Evolutionary conservation across 257 asterid species (phyloP), one percentile per base, ranked within the genome.

Genomic region (Thymus mandschuricus): DNA sequence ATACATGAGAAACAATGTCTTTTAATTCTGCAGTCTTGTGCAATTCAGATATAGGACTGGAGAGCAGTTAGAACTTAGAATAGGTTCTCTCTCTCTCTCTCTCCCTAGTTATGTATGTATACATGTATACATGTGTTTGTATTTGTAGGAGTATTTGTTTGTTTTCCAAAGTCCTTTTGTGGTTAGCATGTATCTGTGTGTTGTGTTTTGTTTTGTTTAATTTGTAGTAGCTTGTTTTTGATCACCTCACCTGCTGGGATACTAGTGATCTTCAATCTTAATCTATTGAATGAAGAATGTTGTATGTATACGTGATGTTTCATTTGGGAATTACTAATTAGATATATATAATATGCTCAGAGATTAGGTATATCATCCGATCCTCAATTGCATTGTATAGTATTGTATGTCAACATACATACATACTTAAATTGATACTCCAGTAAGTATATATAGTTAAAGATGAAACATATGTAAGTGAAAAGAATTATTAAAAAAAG

Each of bases 121-220:
- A 64, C n/a, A 61, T 55, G 50, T 43, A 30, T 73, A 38, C n/a
- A n/a, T 68, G 7, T 60, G 38, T 62, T 40, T 69, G 21, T 29
- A 35, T 68, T 62, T 65, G 52, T 48, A 27, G 51, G 38, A 33
- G 59, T 51, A 49, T 79, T 79, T 79, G 83, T 80, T 81, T 76
- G 74, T 71, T 82, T 80, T 78, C 80, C 80, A n/a, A 64, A 75
- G 79, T 33, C 83, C 29, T 70, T 69, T 76, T 74, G 77, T 79
- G 83, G 59, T 78, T 72, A 79, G 74, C 74, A 41, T 76, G 66
- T 82, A 71, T 78, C 84, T 60, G n/a, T 79, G 21, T 81, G 88
- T 81, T 76, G 63, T 35, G 0, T 73, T 46, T 80, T 51, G 60
- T 68, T 79, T 77, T 81, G 86, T 75, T 67, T 59, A 76, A 56